Percentiles rank a stretch among this genome's conserved stretches.
Conservation (phyloP, 1,284 basidiomycete species). For the Ustilago xerochloae region DNA sequence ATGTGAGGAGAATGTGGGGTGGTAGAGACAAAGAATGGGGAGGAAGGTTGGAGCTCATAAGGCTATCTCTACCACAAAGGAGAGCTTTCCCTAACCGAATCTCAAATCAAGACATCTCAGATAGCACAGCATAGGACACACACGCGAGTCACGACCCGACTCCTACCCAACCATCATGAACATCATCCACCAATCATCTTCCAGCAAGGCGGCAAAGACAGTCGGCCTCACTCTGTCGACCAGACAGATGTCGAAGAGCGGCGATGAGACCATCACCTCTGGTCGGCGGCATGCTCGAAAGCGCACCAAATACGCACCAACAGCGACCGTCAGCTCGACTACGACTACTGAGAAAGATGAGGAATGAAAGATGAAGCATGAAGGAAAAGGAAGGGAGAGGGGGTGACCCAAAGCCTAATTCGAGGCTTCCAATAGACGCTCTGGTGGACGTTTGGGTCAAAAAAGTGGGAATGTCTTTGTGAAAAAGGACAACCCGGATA, state of each 20-base stretch:
- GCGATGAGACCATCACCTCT: too few relatives aligned
- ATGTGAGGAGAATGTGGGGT: neutral
- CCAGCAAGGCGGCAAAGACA: neutral
- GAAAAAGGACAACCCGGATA: constrained; percentile 17
- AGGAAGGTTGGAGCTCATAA: neutral
- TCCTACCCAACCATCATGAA: neutral
- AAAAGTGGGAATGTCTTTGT: neutral
- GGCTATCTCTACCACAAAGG: neutral
- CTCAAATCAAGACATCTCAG: neutral
- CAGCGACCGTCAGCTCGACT: neutral
- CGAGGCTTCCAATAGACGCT: constrained; percentile 44
- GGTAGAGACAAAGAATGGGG: neutral
- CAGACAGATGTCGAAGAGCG: too few relatives aligned
- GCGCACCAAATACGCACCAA: neutral
- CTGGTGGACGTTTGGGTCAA: constrained; percentile 53
- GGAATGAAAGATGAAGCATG: neutral
- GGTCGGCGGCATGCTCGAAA: too few relatives aligned
- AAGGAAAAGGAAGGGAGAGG: constrained; percentile 2
- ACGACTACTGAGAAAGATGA: neutral
- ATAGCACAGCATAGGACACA: neutral
- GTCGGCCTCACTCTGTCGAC: too few relatives aligned
- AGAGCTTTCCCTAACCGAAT: neutral
- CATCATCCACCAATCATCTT: neutral
- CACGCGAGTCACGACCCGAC: neutral
- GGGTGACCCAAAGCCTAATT: constrained; percentile 52